phyloP scores from a whole-genome alignment of 2,329 filamentous ascomycete species.

The Curvularia verruculosa region DNA sequence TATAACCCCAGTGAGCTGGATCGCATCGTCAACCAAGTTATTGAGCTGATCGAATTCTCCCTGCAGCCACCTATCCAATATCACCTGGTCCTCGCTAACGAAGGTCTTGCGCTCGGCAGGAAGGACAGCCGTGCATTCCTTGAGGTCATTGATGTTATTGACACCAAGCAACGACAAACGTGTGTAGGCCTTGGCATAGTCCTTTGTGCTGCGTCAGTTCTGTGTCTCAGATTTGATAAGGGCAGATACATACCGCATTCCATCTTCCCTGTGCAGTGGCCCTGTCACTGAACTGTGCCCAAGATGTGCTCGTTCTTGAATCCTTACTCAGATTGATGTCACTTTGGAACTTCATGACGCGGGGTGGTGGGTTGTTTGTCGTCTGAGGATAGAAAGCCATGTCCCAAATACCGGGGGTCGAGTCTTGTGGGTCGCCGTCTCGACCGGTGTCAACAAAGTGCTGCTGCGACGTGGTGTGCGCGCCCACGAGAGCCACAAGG shows the following conservation, averaged over 20 bases:
- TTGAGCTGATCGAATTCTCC: conserved; percentile 44
- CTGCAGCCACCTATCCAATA: conserved; percentile 41
- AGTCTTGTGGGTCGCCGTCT: conserved; percentile 47
- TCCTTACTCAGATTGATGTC: conserved; percentile 47
- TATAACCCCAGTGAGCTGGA: conserved; percentile 40
- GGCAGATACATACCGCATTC: conserved; percentile 40
- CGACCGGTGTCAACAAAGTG: conserved; percentile 42
- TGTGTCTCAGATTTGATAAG: neutral
- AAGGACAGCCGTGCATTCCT: conserved; percentile 62
- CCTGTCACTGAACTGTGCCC: conserved; percentile 36
- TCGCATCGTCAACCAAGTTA: conserved; percentile 41
- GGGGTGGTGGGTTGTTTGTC: conserved; percentile 31
- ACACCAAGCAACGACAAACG: conserved; percentile 63
- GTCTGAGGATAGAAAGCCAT: conserved; percentile 47
- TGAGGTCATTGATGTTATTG: conserved; percentile 62
- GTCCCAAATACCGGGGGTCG: conserved; percentile 48
- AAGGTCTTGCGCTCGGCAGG: conserved; percentile 40
- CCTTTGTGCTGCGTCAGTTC: conserved; percentile 33
- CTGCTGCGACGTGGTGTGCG: conserved; percentile 48
- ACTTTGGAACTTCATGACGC: conserved; percentile 47
- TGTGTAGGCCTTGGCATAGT: conserved; percentile 61
- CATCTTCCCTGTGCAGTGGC: conserved; percentile 37
- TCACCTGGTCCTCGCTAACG: conserved; percentile 33
- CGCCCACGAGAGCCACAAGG: conserved; percentile 47
- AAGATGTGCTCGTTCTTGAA: conserved; percentile 41